A percentile compares a stretch with the other conserved stretches of the same genome.
Evolutionary conservation across 352 stramenopile genomes (phyloP).

Genomic region (Phytopythium boreale): DNA sequence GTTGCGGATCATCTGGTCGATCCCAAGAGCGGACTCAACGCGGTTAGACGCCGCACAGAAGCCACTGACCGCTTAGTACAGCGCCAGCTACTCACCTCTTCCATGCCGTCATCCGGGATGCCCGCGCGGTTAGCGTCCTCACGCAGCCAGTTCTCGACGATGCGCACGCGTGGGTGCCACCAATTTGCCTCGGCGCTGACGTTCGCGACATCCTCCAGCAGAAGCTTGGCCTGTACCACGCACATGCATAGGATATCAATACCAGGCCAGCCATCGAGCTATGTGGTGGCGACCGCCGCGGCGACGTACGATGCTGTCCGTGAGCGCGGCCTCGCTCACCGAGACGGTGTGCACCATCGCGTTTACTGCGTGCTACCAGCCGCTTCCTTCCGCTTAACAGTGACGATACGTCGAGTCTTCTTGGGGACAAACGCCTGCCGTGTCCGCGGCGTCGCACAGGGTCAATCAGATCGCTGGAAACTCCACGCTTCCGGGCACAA

Average conservation of each 20-base stretch:
- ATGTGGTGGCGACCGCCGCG: not conserved
- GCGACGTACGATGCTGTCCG: slow-evolving; percentile 44
- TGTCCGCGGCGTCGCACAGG: not conserved
- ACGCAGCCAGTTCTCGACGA: slow-evolving; percentile 72
- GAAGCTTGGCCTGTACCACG: slow-evolving; percentile 34
- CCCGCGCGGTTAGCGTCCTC: slow-evolving; percentile 50
- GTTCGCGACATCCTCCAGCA: slow-evolving; percentile 42
- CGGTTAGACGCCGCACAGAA: not conserved
- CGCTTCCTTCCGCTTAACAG: not conserved
- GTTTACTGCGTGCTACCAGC: not conserved
- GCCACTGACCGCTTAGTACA: not conserved
- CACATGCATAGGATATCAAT: not conserved
- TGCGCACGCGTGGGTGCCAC: slow-evolving; percentile 65
- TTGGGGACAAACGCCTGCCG: not conserved
- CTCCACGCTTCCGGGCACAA: not conserved
- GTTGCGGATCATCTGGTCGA: slow-evolving; percentile 52
- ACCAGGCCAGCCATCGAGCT: not conserved
- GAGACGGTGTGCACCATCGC: slow-evolving; percentile 53
- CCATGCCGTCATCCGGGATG: slow-evolving; percentile 65
- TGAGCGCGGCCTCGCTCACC: slow-evolving; percentile 47
- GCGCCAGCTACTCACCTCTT: slow-evolving; percentile 45
- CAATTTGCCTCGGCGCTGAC: slow-evolving; percentile 44
- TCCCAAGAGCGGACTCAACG: not conserved
- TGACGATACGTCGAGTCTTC: not conserved
- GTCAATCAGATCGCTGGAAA: not conserved